phyloP scores from a whole-genome alignment of 169 alveolate genomes.

The Plasmodium vivax region DNA sequence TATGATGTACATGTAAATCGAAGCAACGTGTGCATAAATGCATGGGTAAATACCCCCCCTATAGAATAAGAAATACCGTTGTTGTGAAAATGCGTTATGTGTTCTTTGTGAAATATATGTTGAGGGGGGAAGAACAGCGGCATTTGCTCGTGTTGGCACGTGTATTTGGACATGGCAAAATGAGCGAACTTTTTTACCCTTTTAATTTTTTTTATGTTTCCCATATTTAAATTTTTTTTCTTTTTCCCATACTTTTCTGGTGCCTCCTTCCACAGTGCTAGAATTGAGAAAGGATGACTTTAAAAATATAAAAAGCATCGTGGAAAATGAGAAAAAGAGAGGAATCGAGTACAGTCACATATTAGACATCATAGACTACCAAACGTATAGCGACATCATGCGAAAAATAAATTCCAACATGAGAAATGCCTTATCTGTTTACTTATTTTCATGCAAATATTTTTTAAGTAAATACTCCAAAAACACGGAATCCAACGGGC shows the following conservation, averaged over 20 bases:
- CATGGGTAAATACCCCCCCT: neutral
- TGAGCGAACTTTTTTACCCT: neutral
- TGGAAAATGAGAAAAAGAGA: slow-evolving; percentile 41
- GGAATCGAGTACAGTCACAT: slow-evolving; percentile 10
- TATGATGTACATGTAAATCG: neutral
- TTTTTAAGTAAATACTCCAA: slow-evolving; percentile 40
- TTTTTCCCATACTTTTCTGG: neutral
- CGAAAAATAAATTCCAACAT: slow-evolving; percentile 23
- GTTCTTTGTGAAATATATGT: neutral
- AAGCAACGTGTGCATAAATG: neutral
- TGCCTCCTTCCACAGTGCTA: slow-evolving; percentile 6
- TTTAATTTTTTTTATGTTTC: neutral
- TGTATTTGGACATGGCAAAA: neutral
- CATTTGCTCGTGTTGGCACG: neutral
- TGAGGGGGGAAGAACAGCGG: neutral
- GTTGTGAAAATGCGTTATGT: slow-evolving; percentile 1
- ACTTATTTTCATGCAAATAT: slow-evolving; percentile 60
- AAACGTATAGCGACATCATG: slow-evolving; percentile 20
- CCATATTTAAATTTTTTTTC: neutral
- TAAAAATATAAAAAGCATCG: slow-evolving; percentile 28
- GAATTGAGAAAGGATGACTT: slow-evolving; percentile 45
- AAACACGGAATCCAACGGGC: neutral
- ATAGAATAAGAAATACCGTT: neutral
- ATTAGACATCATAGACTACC: slow-evolving; percentile 49
- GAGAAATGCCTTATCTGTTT: slow-evolving; percentile 35